A percentile compares a stretch with the other conserved stretches of the same genome.
Conservation (phyloP, 805 yeast species). For the Candida pseudofarinosa region DNA sequence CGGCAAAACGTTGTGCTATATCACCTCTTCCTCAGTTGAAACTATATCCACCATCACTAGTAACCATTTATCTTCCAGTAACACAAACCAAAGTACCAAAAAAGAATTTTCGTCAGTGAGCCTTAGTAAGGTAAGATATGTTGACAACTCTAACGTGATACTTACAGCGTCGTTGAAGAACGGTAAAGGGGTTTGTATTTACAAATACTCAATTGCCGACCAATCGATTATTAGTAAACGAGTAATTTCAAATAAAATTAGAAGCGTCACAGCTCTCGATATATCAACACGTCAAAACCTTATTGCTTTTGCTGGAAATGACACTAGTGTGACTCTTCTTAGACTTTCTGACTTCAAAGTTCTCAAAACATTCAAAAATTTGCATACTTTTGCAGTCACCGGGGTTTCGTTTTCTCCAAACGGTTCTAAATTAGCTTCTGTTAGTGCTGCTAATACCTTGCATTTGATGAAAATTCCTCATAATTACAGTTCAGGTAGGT, state of each 20-base stretch:
- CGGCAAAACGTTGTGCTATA: slow-evolving; percentile 60
- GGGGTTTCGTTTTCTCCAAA: slow-evolving; percentile 64
- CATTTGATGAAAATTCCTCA: slow-evolving; percentile 59
- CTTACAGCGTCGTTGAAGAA: slow-evolving; percentile 28
- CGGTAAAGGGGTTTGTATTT: slow-evolving; percentile 37
- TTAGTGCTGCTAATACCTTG: slow-evolving; percentile 73
- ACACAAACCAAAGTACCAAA: slow-evolving; percentile 15
- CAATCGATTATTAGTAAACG: slow-evolving; percentile 40
- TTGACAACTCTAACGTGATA: slow-evolving; percentile 28
- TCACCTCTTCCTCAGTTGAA: slow-evolving; percentile 53
- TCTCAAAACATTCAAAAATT: slow-evolving; percentile 49
- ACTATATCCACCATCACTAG: slow-evolving; percentile 50
- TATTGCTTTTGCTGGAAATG: slow-evolving; percentile 59
- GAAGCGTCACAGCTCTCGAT: slow-evolving; percentile 52
- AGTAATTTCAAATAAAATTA: slow-evolving; percentile 44
- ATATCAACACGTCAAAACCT: slow-evolving; percentile 40
- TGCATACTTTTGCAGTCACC: slow-evolving; percentile 79
- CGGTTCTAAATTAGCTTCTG: slow-evolving; percentile 64
- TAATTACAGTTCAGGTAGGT: slow-evolving; percentile 39
- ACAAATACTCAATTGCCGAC: slow-evolving; percentile 40
- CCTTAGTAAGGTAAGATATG: slow-evolving; percentile 43
- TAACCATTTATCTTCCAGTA: slow-evolving; percentile 22
- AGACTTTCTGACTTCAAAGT: slow-evolving; percentile 49
- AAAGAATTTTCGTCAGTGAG: slow-evolving; percentile 20
- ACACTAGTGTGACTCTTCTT: slow-evolving; percentile 60